phyloP scores from a whole-genome alignment of 352 stramenopile species.

The Lagenidium giganteum region DNA sequence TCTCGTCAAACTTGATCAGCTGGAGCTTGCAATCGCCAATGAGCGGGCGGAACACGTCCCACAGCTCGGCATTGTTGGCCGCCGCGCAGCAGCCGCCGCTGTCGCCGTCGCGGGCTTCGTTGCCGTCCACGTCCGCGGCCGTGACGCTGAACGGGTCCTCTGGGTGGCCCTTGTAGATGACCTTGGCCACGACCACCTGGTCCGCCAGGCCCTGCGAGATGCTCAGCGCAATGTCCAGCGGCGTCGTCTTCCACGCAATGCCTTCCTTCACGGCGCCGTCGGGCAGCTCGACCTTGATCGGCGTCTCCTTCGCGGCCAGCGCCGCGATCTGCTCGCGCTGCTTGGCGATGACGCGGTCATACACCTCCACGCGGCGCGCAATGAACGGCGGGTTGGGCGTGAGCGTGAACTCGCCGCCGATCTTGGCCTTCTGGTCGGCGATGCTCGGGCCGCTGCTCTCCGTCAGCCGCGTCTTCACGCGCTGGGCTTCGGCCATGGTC shows the following conservation, averaged over 20 bases:
- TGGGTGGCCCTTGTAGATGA: slow-evolving; percentile 72
- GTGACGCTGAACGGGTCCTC: slow-evolving; percentile 74
- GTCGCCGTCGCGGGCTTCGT: slow-evolving; percentile 50
- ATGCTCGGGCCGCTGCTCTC: slow-evolving; percentile 69
- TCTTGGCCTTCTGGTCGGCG: slow-evolving; percentile 54
- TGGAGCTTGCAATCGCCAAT: slow-evolving; percentile 96
- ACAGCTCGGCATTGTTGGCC: slow-evolving; percentile 82
- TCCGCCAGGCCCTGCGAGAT: slow-evolving; percentile 97
- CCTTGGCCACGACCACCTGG: slow-evolving; percentile 89
- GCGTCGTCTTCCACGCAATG: slow-evolving; percentile 92
- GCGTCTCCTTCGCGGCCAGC: slow-evolving; percentile 74
- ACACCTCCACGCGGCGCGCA: slow-evolving; percentile 71
- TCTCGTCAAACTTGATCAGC: slow-evolving; percentile 98
- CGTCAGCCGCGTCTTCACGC: slow-evolving; percentile 76
- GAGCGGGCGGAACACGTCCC: slow-evolving; percentile 96
- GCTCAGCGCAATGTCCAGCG: slow-evolving; percentile 92
- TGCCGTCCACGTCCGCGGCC: slow-evolving; percentile 88
- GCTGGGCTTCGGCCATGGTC: slow-evolving; percentile 26
- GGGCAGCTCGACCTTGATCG: slow-evolving; percentile 96
- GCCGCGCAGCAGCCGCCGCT: slow-evolving; percentile 51
- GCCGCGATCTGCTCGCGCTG: slow-evolving; percentile 69
- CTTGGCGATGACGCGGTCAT: slow-evolving; percentile 75
- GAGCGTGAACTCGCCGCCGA: slow-evolving; percentile 76
- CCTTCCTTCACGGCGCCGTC: slow-evolving; percentile 94
- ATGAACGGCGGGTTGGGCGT: slow-evolving; percentile 85